Evolutionary conservation across 1,284 basidiomycete genomes (phyloP).

Genomic region (Cutaneotrichosporon spelunceum): DNA sequence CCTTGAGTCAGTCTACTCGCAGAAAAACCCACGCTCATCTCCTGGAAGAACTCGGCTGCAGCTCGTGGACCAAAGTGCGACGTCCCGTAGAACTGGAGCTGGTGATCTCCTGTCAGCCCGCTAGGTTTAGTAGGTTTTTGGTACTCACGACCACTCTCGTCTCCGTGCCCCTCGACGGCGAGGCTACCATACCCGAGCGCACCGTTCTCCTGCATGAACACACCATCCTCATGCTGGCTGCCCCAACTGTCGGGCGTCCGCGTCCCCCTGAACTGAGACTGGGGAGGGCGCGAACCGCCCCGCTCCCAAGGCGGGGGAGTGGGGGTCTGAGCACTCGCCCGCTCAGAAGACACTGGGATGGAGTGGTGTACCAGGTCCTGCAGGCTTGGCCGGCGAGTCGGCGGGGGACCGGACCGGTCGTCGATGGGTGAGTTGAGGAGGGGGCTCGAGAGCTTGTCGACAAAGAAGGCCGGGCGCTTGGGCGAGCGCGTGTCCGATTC

Average conservation of each 20-base stretch:
- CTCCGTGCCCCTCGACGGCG: constrained; percentile 19
- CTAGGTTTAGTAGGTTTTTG: too few relatives aligned
- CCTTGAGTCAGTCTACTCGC: neutral
- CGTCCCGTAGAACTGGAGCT: constrained; percentile 36
- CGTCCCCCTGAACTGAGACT: neutral
- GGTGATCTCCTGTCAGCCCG: constrained; percentile 18
- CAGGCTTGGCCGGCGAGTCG: constrained; percentile 2
- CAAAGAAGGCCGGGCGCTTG: constrained; percentile 5
- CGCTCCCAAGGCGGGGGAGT: neutral
- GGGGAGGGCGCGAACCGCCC: neutral
- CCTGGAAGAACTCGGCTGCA: constrained; percentile 24
- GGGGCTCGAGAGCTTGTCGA: neutral
- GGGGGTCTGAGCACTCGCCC: constrained; percentile 14
- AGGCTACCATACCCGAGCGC: constrained; percentile 27
- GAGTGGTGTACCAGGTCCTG: constrained; percentile 11
- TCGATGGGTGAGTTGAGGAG: neutral
- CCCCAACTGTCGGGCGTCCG: constrained; percentile 10
- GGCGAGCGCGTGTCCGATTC: constrained; percentile 2
- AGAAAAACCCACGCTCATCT: constrained; percentile 17
- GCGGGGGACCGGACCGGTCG: neutral
- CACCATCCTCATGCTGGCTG: constrained; percentile 18
- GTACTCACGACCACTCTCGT: constrained; percentile 22
- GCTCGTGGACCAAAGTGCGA: constrained; percentile 34
- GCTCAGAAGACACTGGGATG: constrained; percentile 17
- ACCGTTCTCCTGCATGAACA: constrained; percentile 32